Base-by-base conservation (phyloP, 805 yeast species). In the Metschnikowia sp. region DNA sequence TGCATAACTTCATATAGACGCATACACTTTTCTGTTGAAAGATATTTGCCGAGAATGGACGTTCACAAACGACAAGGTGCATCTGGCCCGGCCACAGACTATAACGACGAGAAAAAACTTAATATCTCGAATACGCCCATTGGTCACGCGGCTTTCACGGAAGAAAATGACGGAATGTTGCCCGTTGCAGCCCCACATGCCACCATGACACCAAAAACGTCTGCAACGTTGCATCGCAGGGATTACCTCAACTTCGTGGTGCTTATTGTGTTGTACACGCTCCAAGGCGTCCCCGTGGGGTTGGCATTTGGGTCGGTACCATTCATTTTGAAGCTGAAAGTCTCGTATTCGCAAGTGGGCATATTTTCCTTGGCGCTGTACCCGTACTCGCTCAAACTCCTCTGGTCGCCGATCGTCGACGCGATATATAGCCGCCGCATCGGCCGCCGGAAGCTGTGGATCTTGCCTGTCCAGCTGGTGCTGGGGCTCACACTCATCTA, bases 261-360 rank as follows among this genome's bases (percentile, higher is more conserved):
- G 7, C 70, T 92, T 48, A 83, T 89, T 6, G 59, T 87, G 6
- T 69, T 94, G 32, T 94, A 94, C 62, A 70, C 90, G 41, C 75
- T 91, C 7, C 99, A 94, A 64, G 99, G 99, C n/a, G 82, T 94
- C 6, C 99, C 99, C 0, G 95, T 91, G 11, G 99, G 99, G 0
- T 69, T 94, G 32, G 96, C 96, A 1, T 90, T 92, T 70, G 99
- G 99, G 2, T 83, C 96, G 1, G 78, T 94, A 10, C 99, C 99
- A 1, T 94, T 91, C 60, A 69, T 94, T 15, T 74, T 94, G 48
- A 94, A 94, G 63, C 79, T 92, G 4, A 82, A 86, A 48, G 76
- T 92, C 12, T 78, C 90, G 10, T 94, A 88, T 62, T 82, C 96
- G 0, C 95, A 91, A 59, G 87, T 94, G 8, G 99, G 98, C 1